These are phyloP conservation scores for Melampsora larici-populina DNA, from an alignment of 1,284 basidiomycete species.

Conservation along the genomic window DNA sequence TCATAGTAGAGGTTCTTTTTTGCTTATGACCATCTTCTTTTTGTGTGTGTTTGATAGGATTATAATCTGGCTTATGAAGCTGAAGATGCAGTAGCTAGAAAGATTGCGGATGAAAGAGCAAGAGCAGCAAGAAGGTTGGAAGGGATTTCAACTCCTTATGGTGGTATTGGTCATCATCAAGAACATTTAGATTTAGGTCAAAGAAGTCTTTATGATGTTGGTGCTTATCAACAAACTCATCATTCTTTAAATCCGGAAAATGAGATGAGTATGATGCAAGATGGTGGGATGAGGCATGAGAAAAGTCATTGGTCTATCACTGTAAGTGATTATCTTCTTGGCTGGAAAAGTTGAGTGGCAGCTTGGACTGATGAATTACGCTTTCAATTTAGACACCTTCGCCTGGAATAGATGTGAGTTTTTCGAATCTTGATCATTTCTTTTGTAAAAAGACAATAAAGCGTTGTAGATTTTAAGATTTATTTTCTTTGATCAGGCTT, in stretches of 20 bases:
- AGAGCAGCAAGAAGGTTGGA: constrained; percentile 39
- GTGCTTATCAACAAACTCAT: neutral
- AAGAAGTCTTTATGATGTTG: too few relatives aligned
- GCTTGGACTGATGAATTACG: too few relatives aligned
- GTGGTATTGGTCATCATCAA: neutral
- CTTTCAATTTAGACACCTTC: constrained; percentile 21
- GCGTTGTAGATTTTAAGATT: neutral
- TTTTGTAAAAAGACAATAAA: neutral
- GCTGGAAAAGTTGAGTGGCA: too few relatives aligned
- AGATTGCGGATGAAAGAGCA: constrained; percentile 42
- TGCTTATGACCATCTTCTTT: constrained; percentile 2
- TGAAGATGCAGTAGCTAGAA: constrained; percentile 37
- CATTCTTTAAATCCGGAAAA: too few relatives aligned
- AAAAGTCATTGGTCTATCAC: constrained; percentile 43
- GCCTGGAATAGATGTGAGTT: constrained; percentile 9
- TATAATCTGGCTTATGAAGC: constrained; percentile 43
- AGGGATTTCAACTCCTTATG: constrained; percentile 39
- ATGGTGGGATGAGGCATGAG: neutral
- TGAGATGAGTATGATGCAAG: too few relatives aligned
- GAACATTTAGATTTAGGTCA: neutral
- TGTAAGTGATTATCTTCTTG: neutral
- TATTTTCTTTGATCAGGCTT: neutral
- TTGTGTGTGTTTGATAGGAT: constrained; percentile 32
- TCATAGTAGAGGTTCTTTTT: neutral
- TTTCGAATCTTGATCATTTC: neutral